phyloP scores from a whole-genome alignment of 2,329 filamentous ascomycete species.

The Graphilbum fragrans region DNA sequence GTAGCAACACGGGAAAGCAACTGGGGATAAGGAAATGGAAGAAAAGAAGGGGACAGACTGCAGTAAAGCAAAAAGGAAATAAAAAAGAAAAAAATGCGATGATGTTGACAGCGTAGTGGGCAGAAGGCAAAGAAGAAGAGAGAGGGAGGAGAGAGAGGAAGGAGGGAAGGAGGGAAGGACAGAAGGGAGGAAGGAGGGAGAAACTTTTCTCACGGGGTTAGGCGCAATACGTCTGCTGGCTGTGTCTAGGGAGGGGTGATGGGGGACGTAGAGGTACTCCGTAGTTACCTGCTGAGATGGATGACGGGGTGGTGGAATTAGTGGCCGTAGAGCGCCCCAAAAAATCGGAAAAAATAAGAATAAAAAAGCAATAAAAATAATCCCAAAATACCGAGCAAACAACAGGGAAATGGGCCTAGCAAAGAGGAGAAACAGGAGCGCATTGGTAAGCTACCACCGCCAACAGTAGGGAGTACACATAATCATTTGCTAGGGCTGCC shows the following conservation, averaged over 20 bases:
- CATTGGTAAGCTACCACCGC: too few species aligned
- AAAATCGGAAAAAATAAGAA: not conserved
- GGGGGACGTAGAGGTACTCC: too few species aligned
- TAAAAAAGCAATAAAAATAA: not conserved
- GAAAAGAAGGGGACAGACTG: not conserved
- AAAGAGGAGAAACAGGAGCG: too few species aligned
- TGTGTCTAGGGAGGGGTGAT: not conserved
- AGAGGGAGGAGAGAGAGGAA: constrained; percentile 4
- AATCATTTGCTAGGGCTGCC: too few species aligned
- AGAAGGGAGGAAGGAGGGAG: not conserved
- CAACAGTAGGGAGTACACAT: too few species aligned
- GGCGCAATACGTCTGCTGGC: not conserved
- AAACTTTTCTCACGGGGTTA: constrained; percentile 1
- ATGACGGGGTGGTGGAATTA: too few species aligned
- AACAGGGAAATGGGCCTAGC: too few species aligned
- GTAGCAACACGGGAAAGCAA: not conserved
- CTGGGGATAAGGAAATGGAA: not conserved
- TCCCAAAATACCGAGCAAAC: too few species aligned
- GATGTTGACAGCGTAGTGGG: not conserved
- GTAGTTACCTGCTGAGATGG: too few species aligned
- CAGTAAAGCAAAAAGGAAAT: constrained; percentile 4
- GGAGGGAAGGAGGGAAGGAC: not conserved
- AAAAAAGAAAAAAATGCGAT: not conserved
- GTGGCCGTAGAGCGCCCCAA: not conserved
- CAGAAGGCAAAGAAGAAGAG: not conserved